Percentiles rank a stretch among this genome's conserved stretches.
Conservation (phyloP, 2,329 filamentous ascomycete species). For the Hymenoscyphus albidus region DNA sequence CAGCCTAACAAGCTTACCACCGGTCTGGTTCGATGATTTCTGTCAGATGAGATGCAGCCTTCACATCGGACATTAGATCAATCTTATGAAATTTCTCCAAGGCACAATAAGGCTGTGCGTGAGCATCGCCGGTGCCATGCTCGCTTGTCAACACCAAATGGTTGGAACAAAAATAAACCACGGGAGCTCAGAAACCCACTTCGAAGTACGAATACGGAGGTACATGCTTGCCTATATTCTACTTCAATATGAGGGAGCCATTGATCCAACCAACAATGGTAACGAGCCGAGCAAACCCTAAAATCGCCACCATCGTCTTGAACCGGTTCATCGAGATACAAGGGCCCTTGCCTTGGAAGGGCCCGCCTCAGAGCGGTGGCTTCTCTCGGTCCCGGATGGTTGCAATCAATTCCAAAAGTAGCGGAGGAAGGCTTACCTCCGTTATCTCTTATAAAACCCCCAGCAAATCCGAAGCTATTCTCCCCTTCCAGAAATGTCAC, state of each 20-base stretch:
- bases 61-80: too few species aligned
- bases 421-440: constrained; percentile 13
- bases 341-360: constrained; percentile 5
- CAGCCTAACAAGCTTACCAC: too few species aligned
- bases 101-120: too few species aligned
- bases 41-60: too few species aligned
- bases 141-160: too few species aligned
- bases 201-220: not conserved
- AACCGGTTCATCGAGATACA: not conserved
- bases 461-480: not conserved
- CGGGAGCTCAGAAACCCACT: not conserved
- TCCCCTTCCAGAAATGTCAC: constrained; percentile 6
- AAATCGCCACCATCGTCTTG: constrained; percentile 4
- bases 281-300: not conserved
- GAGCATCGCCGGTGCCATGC: too few species aligned
- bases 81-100: too few species aligned
- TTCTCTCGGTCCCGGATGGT: constrained; percentile 3
- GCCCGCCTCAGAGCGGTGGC: not conserved
- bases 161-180: not conserved
- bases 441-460: constrained; percentile 11
- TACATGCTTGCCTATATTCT: not conserved
- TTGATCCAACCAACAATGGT: not conserved
- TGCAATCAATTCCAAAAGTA: constrained; percentile 1
- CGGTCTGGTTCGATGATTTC: too few species aligned
- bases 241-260: not conserved